phyloP scores from a whole-genome alignment of 1,139 yeast genomes.

The Blastobotrys proliferans region DNA sequence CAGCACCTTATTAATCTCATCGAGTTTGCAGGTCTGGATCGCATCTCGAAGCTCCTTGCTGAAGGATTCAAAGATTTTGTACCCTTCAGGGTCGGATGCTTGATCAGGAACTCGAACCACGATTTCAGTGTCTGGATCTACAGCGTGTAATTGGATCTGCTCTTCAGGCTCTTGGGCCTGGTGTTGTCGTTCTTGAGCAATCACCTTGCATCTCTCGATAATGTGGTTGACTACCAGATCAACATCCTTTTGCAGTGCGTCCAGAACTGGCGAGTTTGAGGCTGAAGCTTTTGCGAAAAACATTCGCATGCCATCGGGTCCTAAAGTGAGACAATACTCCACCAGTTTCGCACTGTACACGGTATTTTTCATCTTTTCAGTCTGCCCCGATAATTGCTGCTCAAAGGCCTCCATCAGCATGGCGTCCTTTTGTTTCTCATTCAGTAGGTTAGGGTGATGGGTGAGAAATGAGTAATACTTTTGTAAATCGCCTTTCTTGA shows the following conservation, averaged over 20 bases:
- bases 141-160: slow-evolving; percentile 78
- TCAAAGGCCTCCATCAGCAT: slow-evolving; percentile 92
- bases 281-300: slow-evolving; percentile 66
- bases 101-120: slow-evolving; percentile 66
- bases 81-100: slow-evolving; percentile 44
- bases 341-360: slow-evolving; percentile 77
- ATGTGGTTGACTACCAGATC: slow-evolving; percentile 70
- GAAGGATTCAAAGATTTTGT: slow-evolving; percentile 50
- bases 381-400: slow-evolving; percentile 60
- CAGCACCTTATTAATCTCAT: slow-evolving; percentile 78
- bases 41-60: slow-evolving; percentile 71
- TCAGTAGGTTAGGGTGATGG: slow-evolving; percentile 63
- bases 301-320: slow-evolving; percentile 56
- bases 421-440: slow-evolving; percentile 86
- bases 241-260: slow-evolving; percentile 70
- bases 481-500: slow-evolving; percentile 47
- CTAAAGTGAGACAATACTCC: slow-evolving; percentile 69
- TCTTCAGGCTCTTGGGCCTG: slow-evolving; percentile 57
- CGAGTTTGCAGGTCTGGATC: slow-evolving; percentile 64
- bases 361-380: slow-evolving; percentile 51
- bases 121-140: slow-evolving; percentile 79
- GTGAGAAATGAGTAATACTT: slow-evolving; percentile 51
- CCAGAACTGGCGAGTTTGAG: slow-evolving; percentile 52
- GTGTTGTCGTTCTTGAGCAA: slow-evolving; percentile 43
- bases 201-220: slow-evolving; percentile 63